Base-by-base conservation (phyloP, 129 eudicot species). In the Saposhnikovia divaricata region DNA sequence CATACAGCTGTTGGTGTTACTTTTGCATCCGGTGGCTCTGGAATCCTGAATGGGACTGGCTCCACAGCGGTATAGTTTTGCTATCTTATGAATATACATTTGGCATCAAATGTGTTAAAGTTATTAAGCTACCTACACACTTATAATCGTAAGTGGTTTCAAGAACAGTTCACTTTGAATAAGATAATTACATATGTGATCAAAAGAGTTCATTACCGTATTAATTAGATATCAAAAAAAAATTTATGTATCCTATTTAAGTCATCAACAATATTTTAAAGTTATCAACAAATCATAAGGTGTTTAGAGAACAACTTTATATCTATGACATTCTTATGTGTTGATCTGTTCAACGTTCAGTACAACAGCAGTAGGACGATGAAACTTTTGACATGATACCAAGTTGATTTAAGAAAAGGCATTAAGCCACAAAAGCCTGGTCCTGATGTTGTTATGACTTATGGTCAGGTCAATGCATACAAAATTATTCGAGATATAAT, bases 21-120 rank as follows among this genome's bases (percentile, higher is more conserved):
- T 55, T 90, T 16, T 83, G 96, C 89, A 19, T 88, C 92, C 16
- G 96, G 92, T 69, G 96, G 89, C 46, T 88, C 90, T 63, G 96
- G 96, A 1, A 90, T 90, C 4, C 80, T 88, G 0, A 86, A 88
- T 81, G 85, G 80, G 2, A 88, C 96, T 37, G 89, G 96, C 80
- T 10, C 71, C 13, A 1, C 84, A 57, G 78, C 75, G 15, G 90
- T 88, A 82, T 21, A 31, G 72, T 59, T 59, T 59, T 59, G 3
- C 12, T 59, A 59, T 59, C 68, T 59, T 59, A 34, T 34, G 37
- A 34, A 34, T 34, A 23, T 59, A 37, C 18, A 31, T 69, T 69
- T 31, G 5, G 68, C 68, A n/a, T 59, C 28, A 31, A 31, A 21
- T 34, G 9, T 37, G 45, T 16, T 70, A 4, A 37, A 4, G 0